Conservation (phyloP, 2,329 filamentous ascomycete species). For the Fusarium duplospermum region DNA sequence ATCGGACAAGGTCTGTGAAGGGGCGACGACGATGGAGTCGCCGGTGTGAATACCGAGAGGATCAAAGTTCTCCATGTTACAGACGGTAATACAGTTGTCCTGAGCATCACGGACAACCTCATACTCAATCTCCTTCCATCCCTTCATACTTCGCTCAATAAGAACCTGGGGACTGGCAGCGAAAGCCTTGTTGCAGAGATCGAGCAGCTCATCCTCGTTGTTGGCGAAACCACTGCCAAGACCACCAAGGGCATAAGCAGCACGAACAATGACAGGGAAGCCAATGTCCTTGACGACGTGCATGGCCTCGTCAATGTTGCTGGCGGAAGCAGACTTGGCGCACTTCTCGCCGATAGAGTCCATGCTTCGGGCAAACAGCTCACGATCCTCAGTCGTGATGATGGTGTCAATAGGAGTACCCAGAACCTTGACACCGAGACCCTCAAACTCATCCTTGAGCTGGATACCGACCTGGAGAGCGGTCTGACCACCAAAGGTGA, state of each 20-base stretch:
- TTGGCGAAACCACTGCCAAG: constrained; percentile 96
- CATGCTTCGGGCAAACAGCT: constrained; percentile 98
- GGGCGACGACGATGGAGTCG: constrained; percentile 98
- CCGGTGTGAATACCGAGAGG: constrained; percentile 97
- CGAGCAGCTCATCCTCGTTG: constrained; percentile 82
- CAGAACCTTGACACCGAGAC: constrained; percentile 90
- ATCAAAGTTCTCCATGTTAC: constrained; percentile 88
- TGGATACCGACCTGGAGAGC: constrained; percentile 97
- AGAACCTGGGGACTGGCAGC: constrained; percentile 95
- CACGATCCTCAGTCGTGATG: constrained; percentile 97
- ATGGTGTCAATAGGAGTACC: constrained; percentile 98
- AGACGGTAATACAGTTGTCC: constrained; percentile 99
- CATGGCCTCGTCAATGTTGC: constrained; percentile 87
- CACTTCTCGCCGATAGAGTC: constrained; percentile 98
- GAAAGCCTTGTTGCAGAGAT: constrained; percentile 94
- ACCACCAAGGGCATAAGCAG: constrained; percentile 94
- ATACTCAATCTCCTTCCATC: constrained; percentile 99
- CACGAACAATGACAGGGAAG: constrained; percentile 96
- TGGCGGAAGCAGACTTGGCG: constrained; percentile 95
- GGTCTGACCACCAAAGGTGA: constrained; percentile 97
- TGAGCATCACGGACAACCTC: constrained; percentile 96
- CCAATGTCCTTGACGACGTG: constrained; percentile 90
- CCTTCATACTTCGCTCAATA: constrained; percentile 98
- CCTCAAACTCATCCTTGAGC: constrained; percentile 96
- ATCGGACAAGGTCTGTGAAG: constrained; percentile 95